Evolutionary conservation across 2,329 filamentous ascomycete species (phyloP), one percentile per base, ranked within the genome.

Genomic region (Pseudogymnoascus sp.): DNA sequence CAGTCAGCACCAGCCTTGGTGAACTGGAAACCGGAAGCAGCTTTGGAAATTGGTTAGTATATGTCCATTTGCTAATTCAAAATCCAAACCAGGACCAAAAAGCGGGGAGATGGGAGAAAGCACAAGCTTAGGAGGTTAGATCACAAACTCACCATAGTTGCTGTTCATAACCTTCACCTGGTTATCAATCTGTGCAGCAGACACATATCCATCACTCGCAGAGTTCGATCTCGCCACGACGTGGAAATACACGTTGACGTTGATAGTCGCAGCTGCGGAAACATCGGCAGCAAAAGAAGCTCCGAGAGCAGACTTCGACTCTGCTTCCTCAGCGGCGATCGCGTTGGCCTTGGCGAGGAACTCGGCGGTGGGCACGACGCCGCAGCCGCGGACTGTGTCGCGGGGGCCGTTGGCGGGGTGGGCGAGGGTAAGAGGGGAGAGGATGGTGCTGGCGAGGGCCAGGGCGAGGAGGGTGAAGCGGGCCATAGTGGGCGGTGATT

Each of bases 231-330:
- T 64, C n/a, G 69, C 68, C 39, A 74, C 65, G 58, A 74, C 69
- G 61, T 74, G 72, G 65, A 71, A 72, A 61, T 72, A 74, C 47
- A 70, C 70, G 13, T 69, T 63, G 59, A 74, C 44, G 41, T 62
- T 65, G 60, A 71, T 67, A 17, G 63, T 66, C n/a, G 65, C 62
- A 24, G 66, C 60, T 24, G 63, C 60, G 26, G 64, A 58, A 17
- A 60, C 59, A 11, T 58, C 61, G 2, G 61, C 60, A 17, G n/a
- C 9, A 8, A 54, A 17, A 17, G 17, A 9, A 54, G 15, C 13
- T 9, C 47, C 47, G 47, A 54, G 47, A 33, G 47, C 47, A 31
- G 63, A 60, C 58, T 26, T 21, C 47, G 54, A 59, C 54, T 41
- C 44, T 6, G 63, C 62, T 21, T 65, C 62, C 37, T 62, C 33